A percentile compares a stretch with the other conserved stretches of the same genome.
Conservation (phyloP, 805 yeast species). For the Saccharomycopsis javanensis region DNA sequence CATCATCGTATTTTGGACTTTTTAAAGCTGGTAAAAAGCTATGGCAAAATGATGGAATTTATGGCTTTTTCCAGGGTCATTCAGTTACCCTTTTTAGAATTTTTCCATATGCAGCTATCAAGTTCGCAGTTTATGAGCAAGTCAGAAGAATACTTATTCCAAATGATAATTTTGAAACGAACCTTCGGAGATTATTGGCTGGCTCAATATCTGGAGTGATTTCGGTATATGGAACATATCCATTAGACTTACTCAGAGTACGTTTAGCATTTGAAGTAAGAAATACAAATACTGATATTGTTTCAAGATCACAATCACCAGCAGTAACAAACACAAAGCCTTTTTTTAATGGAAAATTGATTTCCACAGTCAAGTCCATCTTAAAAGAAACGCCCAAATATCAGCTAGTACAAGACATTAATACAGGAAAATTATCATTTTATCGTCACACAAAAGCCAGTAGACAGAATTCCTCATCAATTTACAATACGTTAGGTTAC, state of each 20-base stretch:
- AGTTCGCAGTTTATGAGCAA: slow-evolving; percentile 94
- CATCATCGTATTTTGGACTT: slow-evolving; percentile 75
- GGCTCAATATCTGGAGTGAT: slow-evolving; percentile 88
- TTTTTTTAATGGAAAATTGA: background rate
- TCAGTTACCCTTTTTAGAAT: slow-evolving; percentile 85
- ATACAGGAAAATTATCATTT: slow-evolving; percentile 23
- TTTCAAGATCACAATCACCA: slow-evolving; percentile 22
- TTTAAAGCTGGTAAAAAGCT: slow-evolving; percentile 63
- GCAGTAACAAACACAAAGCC: slow-evolving; percentile 20
- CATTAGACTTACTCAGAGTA: slow-evolving; percentile 83
- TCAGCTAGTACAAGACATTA: background rate
- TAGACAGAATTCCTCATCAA: slow-evolving; percentile 5
- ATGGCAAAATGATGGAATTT: slow-evolving; percentile 54
- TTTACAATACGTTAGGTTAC: background rate
- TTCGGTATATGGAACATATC: slow-evolving; percentile 84
- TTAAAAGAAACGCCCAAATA: background rate
- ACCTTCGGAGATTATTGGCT: slow-evolving; percentile 66
- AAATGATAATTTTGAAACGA: slow-evolving; percentile 63
- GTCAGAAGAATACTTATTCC: slow-evolving; percentile 75
- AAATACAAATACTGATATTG: background rate
- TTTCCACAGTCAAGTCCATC: background rate
- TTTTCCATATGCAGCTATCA: slow-evolving; percentile 95
- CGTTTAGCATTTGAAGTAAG: slow-evolving; percentile 81
- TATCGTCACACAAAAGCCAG: slow-evolving; percentile 22
- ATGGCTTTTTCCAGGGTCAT: slow-evolving; percentile 90